Conservation (phyloP, 2,329 filamentous ascomycete species). For the Trichoderma koningiopsis region DNA sequence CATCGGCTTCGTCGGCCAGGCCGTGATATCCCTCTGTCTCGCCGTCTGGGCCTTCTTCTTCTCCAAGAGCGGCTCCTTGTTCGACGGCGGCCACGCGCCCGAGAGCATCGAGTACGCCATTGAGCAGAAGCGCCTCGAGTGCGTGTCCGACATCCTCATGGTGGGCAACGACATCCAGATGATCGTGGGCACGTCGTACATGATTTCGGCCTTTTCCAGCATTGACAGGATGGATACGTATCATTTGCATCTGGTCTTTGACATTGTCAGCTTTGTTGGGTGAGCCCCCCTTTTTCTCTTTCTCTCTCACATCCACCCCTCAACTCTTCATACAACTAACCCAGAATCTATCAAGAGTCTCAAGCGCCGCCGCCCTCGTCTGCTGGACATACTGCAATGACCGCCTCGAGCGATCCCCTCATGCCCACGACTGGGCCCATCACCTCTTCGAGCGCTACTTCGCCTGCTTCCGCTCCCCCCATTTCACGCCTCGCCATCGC, state of each 20-base stretch:
- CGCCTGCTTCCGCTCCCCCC: constrained; percentile 10
- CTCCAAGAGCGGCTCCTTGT: constrained; percentile 35
- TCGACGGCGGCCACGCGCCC: constrained; percentile 34
- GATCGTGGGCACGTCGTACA: constrained; percentile 37
- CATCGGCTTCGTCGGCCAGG: constrained; percentile 38
- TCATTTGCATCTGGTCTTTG: constrained; percentile 39
- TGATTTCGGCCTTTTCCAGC: constrained; percentile 36
- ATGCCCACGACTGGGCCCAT: neutral
- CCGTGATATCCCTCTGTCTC: constrained; percentile 28
- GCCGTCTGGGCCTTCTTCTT: constrained; percentile 40
- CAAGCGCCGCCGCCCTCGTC: constrained; percentile 37
- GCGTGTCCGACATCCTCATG: constrained; percentile 40
- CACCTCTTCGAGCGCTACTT: neutral
- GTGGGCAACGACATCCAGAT: constrained; percentile 40
- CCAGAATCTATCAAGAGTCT: neutral
- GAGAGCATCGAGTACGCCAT: constrained; percentile 34
- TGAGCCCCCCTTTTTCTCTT: constrained; percentile 20
- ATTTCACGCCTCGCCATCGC: constrained; percentile 32
- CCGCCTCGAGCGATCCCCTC: constrained; percentile 23
- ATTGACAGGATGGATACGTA: constrained; percentile 35
- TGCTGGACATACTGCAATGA: constrained; percentile 36
- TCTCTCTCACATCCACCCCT: too few relatives aligned
- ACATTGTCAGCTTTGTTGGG: constrained; percentile 40
- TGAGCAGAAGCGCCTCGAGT: constrained; percentile 37
- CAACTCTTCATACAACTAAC: neutral